Evolutionary conservation across 495 filamentous ascomycete genomes (phyloP).

Genomic region (Geopyxis carbonaria): DNA sequence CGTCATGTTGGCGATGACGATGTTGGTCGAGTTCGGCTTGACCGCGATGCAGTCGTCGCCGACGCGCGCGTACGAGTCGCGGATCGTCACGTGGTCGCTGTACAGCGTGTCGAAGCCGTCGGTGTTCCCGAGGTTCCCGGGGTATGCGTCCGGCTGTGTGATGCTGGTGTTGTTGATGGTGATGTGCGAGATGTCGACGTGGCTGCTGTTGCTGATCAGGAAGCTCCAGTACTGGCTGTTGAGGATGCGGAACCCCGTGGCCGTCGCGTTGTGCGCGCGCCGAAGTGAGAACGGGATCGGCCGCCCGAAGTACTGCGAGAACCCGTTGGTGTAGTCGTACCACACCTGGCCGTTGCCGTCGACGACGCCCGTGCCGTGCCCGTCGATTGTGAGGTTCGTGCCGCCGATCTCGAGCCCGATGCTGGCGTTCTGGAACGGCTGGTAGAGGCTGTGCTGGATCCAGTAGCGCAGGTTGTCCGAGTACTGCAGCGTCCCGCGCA

Average conservation of each 20-base stretch:
- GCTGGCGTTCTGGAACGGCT: conserved; percentile 31
- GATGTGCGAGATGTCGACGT: too few relatives aligned
- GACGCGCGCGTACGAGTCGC: too few relatives aligned
- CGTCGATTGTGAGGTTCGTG: conserved; percentile 21
- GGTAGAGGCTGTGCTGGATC: conserved; percentile 27
- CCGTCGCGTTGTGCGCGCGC: conserved; percentile 8
- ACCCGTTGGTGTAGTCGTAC: conserved; percentile 11
- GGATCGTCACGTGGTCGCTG: conserved; percentile 8
- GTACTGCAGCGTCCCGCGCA: background rate
- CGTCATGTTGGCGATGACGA: conserved; percentile 40
- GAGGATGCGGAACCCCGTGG: conserved; percentile 6
- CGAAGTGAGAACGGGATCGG: conserved; percentile 14
- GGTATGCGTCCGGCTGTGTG: conserved; percentile 8
- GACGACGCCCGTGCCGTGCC: conserved; percentile 6
- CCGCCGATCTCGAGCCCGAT: conserved; percentile 29
- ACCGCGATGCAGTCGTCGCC: conserved; percentile 45
- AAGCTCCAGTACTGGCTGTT: conserved; percentile 9
- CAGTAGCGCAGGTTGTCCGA: conserved; percentile 28
- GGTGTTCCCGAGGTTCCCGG: conserved; percentile 11
- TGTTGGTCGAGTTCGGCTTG: conserved; percentile 41
- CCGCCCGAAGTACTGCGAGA: conserved; percentile 5
- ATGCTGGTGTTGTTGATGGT: too few relatives aligned
- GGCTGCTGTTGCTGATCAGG: conserved; percentile 7
- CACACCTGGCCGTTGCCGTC: conserved; percentile 14
- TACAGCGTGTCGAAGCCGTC: conserved; percentile 15